Base-by-base conservation (phyloP, 2,329 filamentous ascomycete genomes). In the Xylariaceae sp. region DNA sequence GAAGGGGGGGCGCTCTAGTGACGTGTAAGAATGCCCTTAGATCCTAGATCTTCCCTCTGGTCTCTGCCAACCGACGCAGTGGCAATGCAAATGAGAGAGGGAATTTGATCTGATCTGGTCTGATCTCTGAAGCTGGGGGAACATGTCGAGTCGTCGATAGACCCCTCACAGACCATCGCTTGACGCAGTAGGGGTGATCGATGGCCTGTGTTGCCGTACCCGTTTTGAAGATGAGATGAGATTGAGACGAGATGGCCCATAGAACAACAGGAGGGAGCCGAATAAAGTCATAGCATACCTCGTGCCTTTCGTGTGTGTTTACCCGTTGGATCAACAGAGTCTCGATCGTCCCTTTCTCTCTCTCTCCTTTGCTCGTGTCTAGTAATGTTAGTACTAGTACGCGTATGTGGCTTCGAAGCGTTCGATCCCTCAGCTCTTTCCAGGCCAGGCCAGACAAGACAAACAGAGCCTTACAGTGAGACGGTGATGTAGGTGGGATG, bases 1-100 rank as follows among this genome's bases (percentile, higher is more conserved):
- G 66, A 64, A 66, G 57, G 35, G 59, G 59, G 56, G 59, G 51
- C 23, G 1, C 23, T 30, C 60, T 61, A 68, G 67, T 15, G 45
- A 63, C 61, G 56, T 60, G 11, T 53, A 59, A 53, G 69, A 72
- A 71, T 71, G 70, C 64, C 65, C 61, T 53, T 51, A 13, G 60
- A 59, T 48, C 34, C 55, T 51, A 13, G 60, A 59, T 48, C 34
- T 56, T 63, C 58, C 65, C 64, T 66, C 58, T 63, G 61, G 61
- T 53, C 52, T 51, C 50, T 45, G 44, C 39, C 57, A n/a, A 47
- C 47, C 58, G 37, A 44, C 58, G 51, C 55, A 62, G 51, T 37
- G 51, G 61, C 55, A 56, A 55, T 34, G 35, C 11, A 53, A 55
- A 58, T 39, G 30, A 30, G 56, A 48, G 30, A 47, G 55, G 51